Conservation (phyloP, 768 basidiomycete genomes). For the Tylopilus balloui region DNA sequence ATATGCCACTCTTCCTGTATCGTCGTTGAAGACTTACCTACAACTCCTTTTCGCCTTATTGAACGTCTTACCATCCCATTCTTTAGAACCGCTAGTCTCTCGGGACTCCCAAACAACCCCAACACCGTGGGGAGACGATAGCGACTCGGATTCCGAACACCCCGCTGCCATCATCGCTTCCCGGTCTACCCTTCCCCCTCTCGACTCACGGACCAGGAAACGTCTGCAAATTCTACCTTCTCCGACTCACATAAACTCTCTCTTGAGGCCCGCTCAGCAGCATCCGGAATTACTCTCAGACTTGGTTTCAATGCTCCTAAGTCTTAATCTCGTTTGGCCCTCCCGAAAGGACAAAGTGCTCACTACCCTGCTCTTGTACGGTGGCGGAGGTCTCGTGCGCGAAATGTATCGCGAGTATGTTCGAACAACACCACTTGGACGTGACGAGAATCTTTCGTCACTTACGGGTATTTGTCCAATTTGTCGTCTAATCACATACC, state of each 20-base stretch:
- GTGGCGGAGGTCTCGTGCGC: conserved; percentile 61
- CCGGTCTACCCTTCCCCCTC: conserved; percentile 32
- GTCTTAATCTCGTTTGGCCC: conserved; percentile 59
- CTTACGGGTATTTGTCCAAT: conserved; percentile 36
- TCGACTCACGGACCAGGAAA: conserved; percentile 58
- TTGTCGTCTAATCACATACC: neutral
- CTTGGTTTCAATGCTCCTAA: conserved; percentile 55
- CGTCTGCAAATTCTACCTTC: conserved; percentile 58
- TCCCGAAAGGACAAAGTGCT: conserved; percentile 54
- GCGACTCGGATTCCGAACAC: conserved; percentile 40
- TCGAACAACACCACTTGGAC: conserved; percentile 56
- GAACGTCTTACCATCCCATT: conserved; percentile 47
- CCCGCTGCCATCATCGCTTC: conserved; percentile 34
- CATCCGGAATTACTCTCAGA: conserved; percentile 38
- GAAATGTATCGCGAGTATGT: conserved; percentile 73
- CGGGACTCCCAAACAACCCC: conserved; percentile 8
- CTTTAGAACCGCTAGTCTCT: conserved; percentile 43
- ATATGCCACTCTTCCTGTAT: conserved; percentile 45
- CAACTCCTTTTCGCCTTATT: conserved; percentile 48
- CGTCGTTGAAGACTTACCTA: conserved; percentile 51
- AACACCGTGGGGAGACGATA: conserved; percentile 28
- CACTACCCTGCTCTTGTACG: conserved; percentile 45
- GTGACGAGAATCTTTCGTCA: conserved; percentile 40
- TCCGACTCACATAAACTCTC: conserved; percentile 46
- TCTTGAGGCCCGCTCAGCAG: conserved; percentile 45